These are phyloP conservation scores for Mycoemilia scoparia DNA, from an alignment of 192 early-diverging fungal genomes.

Conservation along the genomic window DNA sequence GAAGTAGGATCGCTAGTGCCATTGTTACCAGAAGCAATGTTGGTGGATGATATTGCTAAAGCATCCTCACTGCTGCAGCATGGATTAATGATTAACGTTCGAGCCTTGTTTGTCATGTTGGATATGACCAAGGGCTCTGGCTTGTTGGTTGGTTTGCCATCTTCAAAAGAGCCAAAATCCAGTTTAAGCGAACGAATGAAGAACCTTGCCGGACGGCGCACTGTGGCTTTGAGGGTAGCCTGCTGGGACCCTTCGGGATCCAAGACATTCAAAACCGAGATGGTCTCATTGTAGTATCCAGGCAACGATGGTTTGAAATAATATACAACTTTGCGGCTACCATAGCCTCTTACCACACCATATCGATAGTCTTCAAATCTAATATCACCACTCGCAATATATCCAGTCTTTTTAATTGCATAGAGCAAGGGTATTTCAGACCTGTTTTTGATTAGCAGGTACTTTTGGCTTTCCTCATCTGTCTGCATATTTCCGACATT, in stretches of 20 bases:
- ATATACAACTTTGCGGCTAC: constrained; percentile 84
- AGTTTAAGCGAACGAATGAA: constrained; percentile 50
- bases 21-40: background rate
- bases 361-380: constrained; percentile 49
- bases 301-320: constrained; percentile 80
- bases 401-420: constrained; percentile 83
- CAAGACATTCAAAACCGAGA: constrained; percentile 76
- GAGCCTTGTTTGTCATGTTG: constrained; percentile 65
- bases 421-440: constrained; percentile 81
- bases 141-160: constrained; percentile 31
- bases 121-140: constrained; percentile 50
- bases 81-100: constrained; percentile 38
- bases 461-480: constrained; percentile 57
- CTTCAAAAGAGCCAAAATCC: constrained; percentile 52
- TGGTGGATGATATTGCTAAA: background rate
- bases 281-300: constrained; percentile 67
- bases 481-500: constrained; percentile 87
- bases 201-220: constrained; percentile 77
- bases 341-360: constrained; percentile 78
- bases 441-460: constrained; percentile 80
- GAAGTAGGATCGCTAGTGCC: background rate
- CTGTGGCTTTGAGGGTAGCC: constrained; percentile 72
- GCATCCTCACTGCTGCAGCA: background rate
- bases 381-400: constrained; percentile 82
- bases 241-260: constrained; percentile 65